phyloP scores from a whole-genome alignment of 768 basidiomycete genomes.

The Phanerochaete carnosa region DNA sequence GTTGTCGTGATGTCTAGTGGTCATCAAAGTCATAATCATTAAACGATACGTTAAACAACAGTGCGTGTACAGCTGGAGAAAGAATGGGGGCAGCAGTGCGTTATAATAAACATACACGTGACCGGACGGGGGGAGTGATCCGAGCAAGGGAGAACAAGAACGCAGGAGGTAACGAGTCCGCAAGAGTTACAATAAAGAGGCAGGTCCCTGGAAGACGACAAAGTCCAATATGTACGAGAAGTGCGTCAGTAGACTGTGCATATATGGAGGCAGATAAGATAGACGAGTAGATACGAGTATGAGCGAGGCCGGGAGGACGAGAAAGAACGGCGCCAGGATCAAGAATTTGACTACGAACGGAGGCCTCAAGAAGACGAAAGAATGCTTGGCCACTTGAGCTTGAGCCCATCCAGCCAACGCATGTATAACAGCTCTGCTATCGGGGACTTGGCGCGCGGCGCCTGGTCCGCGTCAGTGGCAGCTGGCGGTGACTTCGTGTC shows the following conservation, averaged over 20 bases:
- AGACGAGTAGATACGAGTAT: neutral
- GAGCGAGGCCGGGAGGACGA: neutral
- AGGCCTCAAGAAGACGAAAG: slow-evolving; percentile 24
- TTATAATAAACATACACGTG: neutral
- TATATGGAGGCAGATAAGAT: neutral
- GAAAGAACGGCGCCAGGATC: neutral
- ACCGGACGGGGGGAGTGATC: neutral
- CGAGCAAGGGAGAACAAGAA: neutral
- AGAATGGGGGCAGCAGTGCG: neutral
- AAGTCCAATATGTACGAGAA: neutral
- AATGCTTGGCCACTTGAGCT: slow-evolving; percentile 85
- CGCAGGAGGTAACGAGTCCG: neutral
- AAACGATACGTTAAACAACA: neutral
- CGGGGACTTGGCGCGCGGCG: slow-evolving; percentile 68
- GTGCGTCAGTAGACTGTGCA: neutral
- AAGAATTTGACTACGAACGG: neutral
- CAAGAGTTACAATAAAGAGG: neutral
- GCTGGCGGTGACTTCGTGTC: slow-evolving; percentile 21
- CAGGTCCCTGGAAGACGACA: too few species aligned
- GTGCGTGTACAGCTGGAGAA: neutral
- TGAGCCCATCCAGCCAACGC: slow-evolving; percentile 92
- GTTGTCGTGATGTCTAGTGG: neutral
- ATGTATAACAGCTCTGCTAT: slow-evolving; percentile 96
- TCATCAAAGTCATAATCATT: slow-evolving; percentile 4
- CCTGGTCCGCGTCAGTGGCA: slow-evolving; percentile 25